Evolutionary conservation across 345 rosid species (phyloP), one percentile per base, ranked within the genome.

Genomic region (Eucalyptus polyanthemos): DNA sequence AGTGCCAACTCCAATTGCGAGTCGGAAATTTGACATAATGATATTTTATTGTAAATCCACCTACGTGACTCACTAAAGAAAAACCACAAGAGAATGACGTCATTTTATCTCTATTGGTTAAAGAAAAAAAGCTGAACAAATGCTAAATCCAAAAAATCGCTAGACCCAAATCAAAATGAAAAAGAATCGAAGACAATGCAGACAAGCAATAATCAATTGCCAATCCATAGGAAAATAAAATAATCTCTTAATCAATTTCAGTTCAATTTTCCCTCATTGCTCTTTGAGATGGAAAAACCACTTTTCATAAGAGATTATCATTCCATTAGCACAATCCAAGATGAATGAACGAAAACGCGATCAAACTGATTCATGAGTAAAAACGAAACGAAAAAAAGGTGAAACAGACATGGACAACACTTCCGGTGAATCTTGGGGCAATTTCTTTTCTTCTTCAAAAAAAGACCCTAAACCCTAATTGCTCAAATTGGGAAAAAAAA

Each of bases 21-120:
- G 62, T 25, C 1, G 3, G 0, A 56, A 24, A 56, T 10, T 0
- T 25, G 0, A 56, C 1, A 2, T 56, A 2, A 25, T 22, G 5
- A 56, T 56, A 24, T 56, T 56, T 56, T 24, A 56, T 56, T 56
- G 3, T 56, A 56, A 65, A 65, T 65, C 8, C 11, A 2, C 8
- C 19, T n/a, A 7, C 1, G 5, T 65, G 72, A 15, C 37, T 65
- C 11, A n/a, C 1, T 15, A 14, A 16, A 65, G 76, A 65, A 29
- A n/a, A n/a, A 7, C 3, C 76, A n/a, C 34, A 14, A 29, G n/a
- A 5, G 8, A 65, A n/a, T 0, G 3, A 65, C 3, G 4, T n/a
- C 8, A 14, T n/a, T 62, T 62, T 62, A 62, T 29, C 37, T 12
- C 19, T 14, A n/a, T 65, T 5, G 19, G 19, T 65, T 14, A 65